phyloP scores from a whole-genome alignment of 2,329 filamentous ascomycete species.

The Nothophoma quercina region DNA sequence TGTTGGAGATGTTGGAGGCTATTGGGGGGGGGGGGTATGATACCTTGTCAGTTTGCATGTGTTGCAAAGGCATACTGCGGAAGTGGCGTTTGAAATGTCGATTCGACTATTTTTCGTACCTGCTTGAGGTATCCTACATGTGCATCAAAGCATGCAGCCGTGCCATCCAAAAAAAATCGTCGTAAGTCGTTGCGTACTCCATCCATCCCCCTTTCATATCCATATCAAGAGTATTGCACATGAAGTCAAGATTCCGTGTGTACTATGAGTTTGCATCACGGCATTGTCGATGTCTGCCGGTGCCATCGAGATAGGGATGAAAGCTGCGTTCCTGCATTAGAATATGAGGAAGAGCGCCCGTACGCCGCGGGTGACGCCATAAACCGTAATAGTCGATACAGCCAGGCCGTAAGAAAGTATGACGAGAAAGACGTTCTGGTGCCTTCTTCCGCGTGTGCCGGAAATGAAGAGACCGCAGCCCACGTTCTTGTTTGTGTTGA shows the following conservation, averaged over 20 bases:
- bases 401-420: conserved; percentile 5
- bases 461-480: neutral
- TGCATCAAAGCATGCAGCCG: conserved; percentile 4
- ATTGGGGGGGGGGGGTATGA: too few relatives aligned
- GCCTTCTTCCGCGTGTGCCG: neutral
- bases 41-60: too few relatives aligned
- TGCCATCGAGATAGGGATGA: neutral
- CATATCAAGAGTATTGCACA: conserved; percentile 14
- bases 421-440: neutral
- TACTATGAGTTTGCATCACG: neutral
- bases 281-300: neutral
- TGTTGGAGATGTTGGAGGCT: too few relatives aligned
- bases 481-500: neutral
- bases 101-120: conserved; percentile 12
- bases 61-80: too few relatives aligned
- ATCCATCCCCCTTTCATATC: neutral
- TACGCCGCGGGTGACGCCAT: conserved; percentile 7
- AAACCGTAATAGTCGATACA: conserved; percentile 9
- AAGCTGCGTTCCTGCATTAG: neutral
- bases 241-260: conserved; percentile 6
- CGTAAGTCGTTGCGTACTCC: conserved; percentile 1
- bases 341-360: neutral
- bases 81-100: neutral
- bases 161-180: conserved; percentile 6
- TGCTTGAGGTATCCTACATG: conserved; percentile 5